Base-by-base conservation (phyloP, 192 early-diverging fungal species). In the Coemansia sp. region DNA sequence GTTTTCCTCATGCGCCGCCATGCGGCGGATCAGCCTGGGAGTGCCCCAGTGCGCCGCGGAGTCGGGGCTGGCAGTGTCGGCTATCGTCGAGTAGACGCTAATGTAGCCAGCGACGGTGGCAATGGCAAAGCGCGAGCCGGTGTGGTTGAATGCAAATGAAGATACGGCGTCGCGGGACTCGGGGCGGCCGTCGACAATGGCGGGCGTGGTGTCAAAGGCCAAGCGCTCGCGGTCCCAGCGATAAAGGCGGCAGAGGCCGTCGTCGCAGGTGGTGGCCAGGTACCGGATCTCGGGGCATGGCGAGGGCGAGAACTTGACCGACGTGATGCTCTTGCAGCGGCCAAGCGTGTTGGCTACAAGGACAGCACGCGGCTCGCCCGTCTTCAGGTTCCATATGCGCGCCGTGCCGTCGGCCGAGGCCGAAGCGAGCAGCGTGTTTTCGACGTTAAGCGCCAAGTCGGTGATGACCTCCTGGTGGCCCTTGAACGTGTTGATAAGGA, bases 391-490 rank as follows among this genome's bases (percentile, higher is more conserved):
- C 91, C 91, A 95, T 1, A 95, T 82, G 11, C 85, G 83, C 8
- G 91, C 73, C 14, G 85, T 87, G n/a, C 87, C 84, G 61, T 95
- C 91, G 6, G 82, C 72, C 8, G 90, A 87, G 2, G 91, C 84
- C 2, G 90, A 87, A 1, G 91, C 91, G 15, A 95, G 67, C 58
- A 93, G 67, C 5, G 87, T 91, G 70, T 92, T 93, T 24, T 91
- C 88, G 11, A 79, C 48, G 70, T 89, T 92, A 14, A 95, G 80
- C 7, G 87, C 83, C 48, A 95, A 83, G 58, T 92, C 91, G 0
- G 87, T 84, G 42, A 95, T 87, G 33, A 88, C 88, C 33, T 83
- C 81, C 34, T 80, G 68, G 57, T 95, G 93, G 11, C 91, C 91
- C 55, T 91, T 84, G n/a, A 95, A 76, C 0, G 91, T 88, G 66